phyloP scores from a whole-genome alignment of 345 rosid genomes.

The Populus euphratica region DNA sequence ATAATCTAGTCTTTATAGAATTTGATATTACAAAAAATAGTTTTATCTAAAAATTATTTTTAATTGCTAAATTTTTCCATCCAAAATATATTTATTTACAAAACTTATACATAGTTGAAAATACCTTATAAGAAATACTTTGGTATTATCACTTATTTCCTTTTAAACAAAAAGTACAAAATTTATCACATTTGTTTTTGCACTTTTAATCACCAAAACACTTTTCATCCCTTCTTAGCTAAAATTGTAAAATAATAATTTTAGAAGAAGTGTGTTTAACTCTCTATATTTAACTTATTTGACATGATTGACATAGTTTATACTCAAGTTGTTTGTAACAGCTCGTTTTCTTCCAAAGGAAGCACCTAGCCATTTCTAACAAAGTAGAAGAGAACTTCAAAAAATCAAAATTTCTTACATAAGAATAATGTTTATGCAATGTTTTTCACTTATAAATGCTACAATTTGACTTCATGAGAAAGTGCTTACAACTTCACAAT shows the following conservation, averaged over 20 bases:
- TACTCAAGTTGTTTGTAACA: background rate
- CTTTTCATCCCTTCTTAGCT: background rate
- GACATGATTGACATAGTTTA: background rate
- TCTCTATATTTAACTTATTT: background rate
- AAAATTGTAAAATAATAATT: background rate
- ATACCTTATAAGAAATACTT: too few species aligned
- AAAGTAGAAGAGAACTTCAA: background rate
- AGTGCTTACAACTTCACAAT: background rate
- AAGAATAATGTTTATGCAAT: background rate
- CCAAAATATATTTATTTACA: too few species aligned
- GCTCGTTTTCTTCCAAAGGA: fast-evolving
- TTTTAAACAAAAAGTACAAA: background rate
- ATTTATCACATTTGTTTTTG: background rate
- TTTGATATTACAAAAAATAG: too few species aligned
- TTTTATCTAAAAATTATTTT: too few species aligned
- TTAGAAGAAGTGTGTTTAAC: background rate
- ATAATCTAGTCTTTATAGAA: too few species aligned
- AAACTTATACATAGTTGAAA: too few species aligned
- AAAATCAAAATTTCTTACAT: background rate
- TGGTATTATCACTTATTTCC: background rate
- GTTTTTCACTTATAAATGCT: background rate
- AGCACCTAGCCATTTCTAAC: background rate
- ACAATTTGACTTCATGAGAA: background rate
- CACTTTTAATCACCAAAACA: background rate
- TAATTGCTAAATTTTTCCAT: too few species aligned